Conservation (phyloP, 495 filamentous ascomycete genomes). For the Aspergillus egyptiacus region DNA sequence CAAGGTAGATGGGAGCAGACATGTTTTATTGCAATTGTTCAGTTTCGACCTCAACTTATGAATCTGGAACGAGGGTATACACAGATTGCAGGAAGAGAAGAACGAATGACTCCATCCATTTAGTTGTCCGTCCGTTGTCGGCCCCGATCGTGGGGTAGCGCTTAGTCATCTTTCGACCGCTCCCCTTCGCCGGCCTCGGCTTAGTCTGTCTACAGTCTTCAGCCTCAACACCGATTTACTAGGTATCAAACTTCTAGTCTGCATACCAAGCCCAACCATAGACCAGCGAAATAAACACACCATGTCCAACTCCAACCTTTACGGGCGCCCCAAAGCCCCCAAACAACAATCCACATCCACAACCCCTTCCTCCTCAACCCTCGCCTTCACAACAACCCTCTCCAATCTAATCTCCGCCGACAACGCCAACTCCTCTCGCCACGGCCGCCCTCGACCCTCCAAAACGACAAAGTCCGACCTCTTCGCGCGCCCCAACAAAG, state of each 20-base stretch:
- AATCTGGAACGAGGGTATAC: neutral
- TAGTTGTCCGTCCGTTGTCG: neutral
- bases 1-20: slow-evolving; percentile 43
- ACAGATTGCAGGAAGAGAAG: neutral
- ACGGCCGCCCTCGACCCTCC: slow-evolving; percentile 59
- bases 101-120: slow-evolving; percentile 7
- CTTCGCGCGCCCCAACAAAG: slow-evolving; percentile 66
- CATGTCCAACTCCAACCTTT: slow-evolving; percentile 44
- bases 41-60: too few relatives aligned
- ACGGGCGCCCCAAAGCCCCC: slow-evolving; percentile 59
- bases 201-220: neutral
- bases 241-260: too few relatives aligned
- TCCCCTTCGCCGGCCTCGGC: neutral
- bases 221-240: neutral
- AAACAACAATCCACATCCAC: slow-evolving; percentile 44
- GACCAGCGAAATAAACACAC: neutral
- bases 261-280: neutral
- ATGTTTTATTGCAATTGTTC: slow-evolving; percentile 18
- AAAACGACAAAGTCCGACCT: slow-evolving; percentile 60
- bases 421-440: slow-evolving; percentile 21
- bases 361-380: slow-evolving; percentile 62
- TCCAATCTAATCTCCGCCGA: slow-evolving; percentile 55
- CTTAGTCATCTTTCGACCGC: slow-evolving; percentile 12
- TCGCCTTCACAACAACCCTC: slow-evolving; percentile 74
- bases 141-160: slow-evolving; percentile 7